These are phyloP conservation scores for Gnomoniopsis smithogilvyi DNA, from an alignment of 2,329 filamentous ascomycete species.

Conservation along the genomic window DNA sequence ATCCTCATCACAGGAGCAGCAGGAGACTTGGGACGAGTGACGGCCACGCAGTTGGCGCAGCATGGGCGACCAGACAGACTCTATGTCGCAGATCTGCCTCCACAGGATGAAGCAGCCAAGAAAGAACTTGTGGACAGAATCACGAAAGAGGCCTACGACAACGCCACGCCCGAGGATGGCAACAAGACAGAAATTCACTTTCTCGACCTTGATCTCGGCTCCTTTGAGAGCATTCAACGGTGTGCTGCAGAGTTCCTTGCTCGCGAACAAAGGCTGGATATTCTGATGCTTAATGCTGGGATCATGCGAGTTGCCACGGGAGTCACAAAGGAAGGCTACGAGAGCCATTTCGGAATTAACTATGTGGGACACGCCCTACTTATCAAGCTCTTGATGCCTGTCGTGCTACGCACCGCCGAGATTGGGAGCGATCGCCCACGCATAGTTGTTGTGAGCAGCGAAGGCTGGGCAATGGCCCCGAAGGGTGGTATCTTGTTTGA, in stretches of 20 bases:
- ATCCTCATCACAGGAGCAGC: constrained; percentile 7
- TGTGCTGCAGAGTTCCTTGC: constrained; percentile 1
- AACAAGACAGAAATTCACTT: constrained; percentile 1
- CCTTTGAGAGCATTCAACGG: constrained; percentile 3
- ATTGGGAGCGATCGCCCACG: constrained; percentile 9
- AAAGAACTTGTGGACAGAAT: background rate
- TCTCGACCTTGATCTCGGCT: constrained; percentile 4
- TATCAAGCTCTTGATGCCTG: constrained; percentile 30
- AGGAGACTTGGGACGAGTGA: constrained; percentile 5
- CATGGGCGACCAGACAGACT: background rate
- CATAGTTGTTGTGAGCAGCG: constrained; percentile 23
- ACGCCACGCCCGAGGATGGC: background rate
- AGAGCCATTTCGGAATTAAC: constrained; percentile 41
- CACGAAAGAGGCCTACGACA: background rate
- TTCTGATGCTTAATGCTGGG: constrained; percentile 5
- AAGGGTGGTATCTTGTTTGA: constrained; percentile 30
- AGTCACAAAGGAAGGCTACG: constrained; percentile 38
- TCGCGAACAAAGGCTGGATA: constrained; percentile 1
- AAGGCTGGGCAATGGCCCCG: constrained; percentile 23
- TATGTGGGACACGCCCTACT: constrained; percentile 41
- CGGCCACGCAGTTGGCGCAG: constrained; percentile 1
- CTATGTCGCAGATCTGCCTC: constrained; percentile 5
- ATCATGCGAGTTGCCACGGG: constrained; percentile 14
- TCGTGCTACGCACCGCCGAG: constrained; percentile 26
- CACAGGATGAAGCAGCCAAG: background rate